phyloP scores from a whole-genome alignment of 345 rosid species.

The Cochlearia excelsa region DNA sequence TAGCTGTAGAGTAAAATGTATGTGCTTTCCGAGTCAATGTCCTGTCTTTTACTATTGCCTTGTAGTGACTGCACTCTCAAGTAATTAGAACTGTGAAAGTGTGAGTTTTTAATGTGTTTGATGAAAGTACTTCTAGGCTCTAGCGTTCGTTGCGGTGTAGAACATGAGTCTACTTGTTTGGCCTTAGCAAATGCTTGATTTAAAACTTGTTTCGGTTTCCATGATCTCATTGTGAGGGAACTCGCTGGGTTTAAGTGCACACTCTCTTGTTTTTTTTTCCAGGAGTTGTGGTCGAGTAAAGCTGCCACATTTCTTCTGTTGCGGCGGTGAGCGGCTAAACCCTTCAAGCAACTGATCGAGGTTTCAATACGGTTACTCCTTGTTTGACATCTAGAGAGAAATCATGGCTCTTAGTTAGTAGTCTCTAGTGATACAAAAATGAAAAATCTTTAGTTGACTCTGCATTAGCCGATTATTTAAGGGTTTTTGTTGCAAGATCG shows the following conservation, averaged over 20 bases:
- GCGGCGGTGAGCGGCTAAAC: too few relatives aligned
- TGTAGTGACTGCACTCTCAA: neutral
- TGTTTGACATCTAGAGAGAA: neutral
- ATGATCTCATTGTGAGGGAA: too few relatives aligned
- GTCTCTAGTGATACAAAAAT: slow-evolving; percentile 1
- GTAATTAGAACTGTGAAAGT: too few relatives aligned
- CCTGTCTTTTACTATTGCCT: neutral
- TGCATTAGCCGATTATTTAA: slow-evolving; percentile 7
- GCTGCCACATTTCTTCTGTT: too few relatives aligned
- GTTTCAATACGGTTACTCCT: too few relatives aligned
- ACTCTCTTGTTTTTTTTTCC: neutral
- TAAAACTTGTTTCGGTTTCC: too few relatives aligned
- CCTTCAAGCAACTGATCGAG: neutral
- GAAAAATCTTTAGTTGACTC: slow-evolving; percentile 13
- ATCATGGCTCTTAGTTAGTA: slow-evolving; percentile 20
- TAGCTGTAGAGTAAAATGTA: slow-evolving; percentile 1
- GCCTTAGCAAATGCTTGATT: neutral
- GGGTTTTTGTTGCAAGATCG: slow-evolving; percentile 22
- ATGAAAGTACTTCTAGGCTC: too few relatives aligned
- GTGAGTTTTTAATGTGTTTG: too few relatives aligned
- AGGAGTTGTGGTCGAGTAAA: too few relatives aligned
- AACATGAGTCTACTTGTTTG: too few relatives aligned
- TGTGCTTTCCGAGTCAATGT: neutral
- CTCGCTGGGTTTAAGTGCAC: too few relatives aligned
- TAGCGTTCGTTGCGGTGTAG: too few relatives aligned